Percentiles rank a stretch among this genome's conserved stretches.
Conservation (phyloP, 768 basidiomycete genomes). For the Hypsizygus marmoreus region DNA sequence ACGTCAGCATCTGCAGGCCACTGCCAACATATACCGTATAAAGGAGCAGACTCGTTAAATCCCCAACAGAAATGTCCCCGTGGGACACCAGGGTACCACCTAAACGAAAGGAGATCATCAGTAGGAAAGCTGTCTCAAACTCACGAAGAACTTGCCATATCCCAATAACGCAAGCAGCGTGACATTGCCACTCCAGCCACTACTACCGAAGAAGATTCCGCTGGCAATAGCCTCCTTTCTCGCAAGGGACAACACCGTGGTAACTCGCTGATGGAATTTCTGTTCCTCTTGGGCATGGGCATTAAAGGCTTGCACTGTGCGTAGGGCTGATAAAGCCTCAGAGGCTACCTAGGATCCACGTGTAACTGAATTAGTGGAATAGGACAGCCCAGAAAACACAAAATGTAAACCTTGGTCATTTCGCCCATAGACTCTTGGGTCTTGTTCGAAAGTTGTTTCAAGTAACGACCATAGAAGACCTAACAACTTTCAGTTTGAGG, state of each 20-base stretch:
- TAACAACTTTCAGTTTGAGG: conserved; percentile 28
- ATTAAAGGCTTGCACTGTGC: conserved; percentile 92
- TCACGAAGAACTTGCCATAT: conserved; percentile 61
- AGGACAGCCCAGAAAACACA: background rate
- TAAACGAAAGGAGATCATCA: conserved; percentile 28
- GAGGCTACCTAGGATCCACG: conserved; percentile 64
- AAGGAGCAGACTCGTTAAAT: conserved; percentile 84
- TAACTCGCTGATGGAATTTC: conserved; percentile 72
- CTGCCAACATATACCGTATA: conserved; percentile 90
- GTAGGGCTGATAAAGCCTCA: conserved; percentile 84
- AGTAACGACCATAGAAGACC: conserved; percentile 95
- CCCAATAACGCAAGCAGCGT: conserved; percentile 87
- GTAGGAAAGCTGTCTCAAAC: background rate
- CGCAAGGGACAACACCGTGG: conserved; percentile 70
- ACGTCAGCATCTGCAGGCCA: conserved; percentile 81
- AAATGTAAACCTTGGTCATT: conserved; percentile 75
- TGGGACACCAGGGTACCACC: conserved; percentile 89
- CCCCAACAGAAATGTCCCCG: conserved; percentile 89
- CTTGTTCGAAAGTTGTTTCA: conserved; percentile 86
- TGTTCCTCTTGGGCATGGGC: conserved; percentile 74
- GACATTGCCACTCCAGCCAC: conserved; percentile 92
- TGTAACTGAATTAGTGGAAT: background rate
- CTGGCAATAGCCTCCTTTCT: conserved; percentile 88
- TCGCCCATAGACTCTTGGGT: conserved; percentile 96
- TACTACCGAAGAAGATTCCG: conserved; percentile 91